Conservation (phyloP, 768 basidiomycete genomes). For the Agaricus sinodeliciosus region DNA sequence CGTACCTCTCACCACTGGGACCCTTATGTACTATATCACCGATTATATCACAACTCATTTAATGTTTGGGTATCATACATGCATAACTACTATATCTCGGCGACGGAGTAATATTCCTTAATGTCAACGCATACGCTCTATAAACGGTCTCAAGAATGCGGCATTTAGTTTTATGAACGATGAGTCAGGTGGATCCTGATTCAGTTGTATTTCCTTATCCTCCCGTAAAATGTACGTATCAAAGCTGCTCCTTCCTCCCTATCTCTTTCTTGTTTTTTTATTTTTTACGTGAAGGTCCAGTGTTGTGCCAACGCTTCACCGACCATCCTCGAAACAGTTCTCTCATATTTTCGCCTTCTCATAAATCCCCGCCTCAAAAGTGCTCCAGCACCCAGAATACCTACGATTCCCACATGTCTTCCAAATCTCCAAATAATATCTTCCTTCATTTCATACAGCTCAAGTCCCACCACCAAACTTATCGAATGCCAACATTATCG, state of each 20-base stretch:
- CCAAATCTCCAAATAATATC: conserved; percentile 56
- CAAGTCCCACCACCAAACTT: conserved; percentile 9
- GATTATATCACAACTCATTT: too few species aligned
- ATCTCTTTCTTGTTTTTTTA: conserved; percentile 9
- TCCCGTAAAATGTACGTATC: conserved; percentile 27
- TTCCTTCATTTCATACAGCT: conserved; percentile 20
- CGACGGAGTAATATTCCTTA: too few species aligned
- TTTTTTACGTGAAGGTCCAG: conserved; percentile 20
- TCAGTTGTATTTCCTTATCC: conserved; percentile 32
- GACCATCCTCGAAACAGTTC: conserved; percentile 54
- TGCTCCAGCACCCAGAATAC: conserved; percentile 49
- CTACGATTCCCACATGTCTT: conserved; percentile 50
- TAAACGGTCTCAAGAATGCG: too few species aligned
- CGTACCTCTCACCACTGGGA: too few species aligned
- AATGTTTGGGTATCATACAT: too few species aligned
- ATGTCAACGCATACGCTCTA: too few species aligned
- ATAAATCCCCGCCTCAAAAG: conserved; percentile 58
- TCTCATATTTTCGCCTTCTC: conserved; percentile 51
- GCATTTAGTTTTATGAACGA: too few species aligned
- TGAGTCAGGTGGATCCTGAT: too few species aligned
- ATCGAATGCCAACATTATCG: conserved; percentile 31
- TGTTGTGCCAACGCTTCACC: conserved; percentile 55
- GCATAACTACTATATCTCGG: too few species aligned
- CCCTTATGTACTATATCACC: too few species aligned
- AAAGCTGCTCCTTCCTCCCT: conserved; percentile 10